Base-by-base conservation (phyloP, 23 red algal species). In the Pyropia yezoensis region DNA sequence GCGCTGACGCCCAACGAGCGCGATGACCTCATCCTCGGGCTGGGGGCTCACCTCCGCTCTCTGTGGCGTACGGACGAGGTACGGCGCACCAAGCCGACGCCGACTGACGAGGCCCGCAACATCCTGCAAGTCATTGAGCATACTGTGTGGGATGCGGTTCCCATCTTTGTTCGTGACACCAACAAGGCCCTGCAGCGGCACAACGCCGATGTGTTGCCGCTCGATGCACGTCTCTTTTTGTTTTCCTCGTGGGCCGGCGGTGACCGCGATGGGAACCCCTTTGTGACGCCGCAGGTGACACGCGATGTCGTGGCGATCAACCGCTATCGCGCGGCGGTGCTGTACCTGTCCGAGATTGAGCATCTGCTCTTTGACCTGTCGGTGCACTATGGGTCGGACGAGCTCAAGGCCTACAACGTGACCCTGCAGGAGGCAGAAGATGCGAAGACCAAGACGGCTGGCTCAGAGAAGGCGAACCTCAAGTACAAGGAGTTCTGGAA, bases 401-500 rank as follows among this genome's bases (percentile, higher is more conserved):
- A 91, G 73, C 66, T 98, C 29, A 63, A 66, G 50, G 75, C 86
- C 39, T 98, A 98, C 68, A 98, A 90, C 66, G 57, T 59, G 17
- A 50, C 63, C 19, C 78, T 90, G 23, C 74, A 52, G 12, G 15
- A 61, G 22, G 21, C 75, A 50, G 52, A 64, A 19, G 60, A 72
- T 22, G 59, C 62, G n/a, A 69, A 63, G 19, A 39, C 63, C 22
- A 73, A 71, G 59, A n/a, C 53, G 21, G 34, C 49, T 22, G 54
- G 61, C 61, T 32, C 79, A 8, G 82, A 71, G 18, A 89, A 76
- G 60, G 39, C 39, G 4, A 47, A 47, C 39, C 85, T 96, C 56
- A 88, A 82, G 27, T 98, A 84, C 80, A 85, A 87, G 50, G 94
- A 98, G 83, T 98, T 98, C 74, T 98, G 85, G 94, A 90, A 98